A percentile compares a stretch with the other conserved stretches of the same genome.
Evolutionary conservation across 805 yeast genomes (phyloP).

Genomic region (Lipomyces mesembrius): DNA sequence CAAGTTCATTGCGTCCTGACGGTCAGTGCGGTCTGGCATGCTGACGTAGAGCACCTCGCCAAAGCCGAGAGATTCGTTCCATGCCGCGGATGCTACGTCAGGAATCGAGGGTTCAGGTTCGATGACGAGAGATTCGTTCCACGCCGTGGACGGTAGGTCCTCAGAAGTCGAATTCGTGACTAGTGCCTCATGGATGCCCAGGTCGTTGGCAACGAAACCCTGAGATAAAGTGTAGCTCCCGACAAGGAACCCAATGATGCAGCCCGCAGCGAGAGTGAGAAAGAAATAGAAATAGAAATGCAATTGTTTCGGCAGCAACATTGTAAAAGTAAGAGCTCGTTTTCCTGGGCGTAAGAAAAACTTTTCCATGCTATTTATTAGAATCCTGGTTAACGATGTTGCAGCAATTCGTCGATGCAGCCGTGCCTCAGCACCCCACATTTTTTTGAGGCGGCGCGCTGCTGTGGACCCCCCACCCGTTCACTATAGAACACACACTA

Average conservation of each 20-base stretch:
- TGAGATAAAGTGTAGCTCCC: not conserved
- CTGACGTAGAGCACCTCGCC: conserved; percentile 23
- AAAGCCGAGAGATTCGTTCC: conserved; percentile 26
- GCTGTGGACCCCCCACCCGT: too few relatives aligned
- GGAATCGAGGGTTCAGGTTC: not conserved
- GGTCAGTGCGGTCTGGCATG: conserved; percentile 29
- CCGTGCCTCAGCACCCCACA: too few relatives aligned
- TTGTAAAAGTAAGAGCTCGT: not conserved
- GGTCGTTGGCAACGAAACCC: not conserved
- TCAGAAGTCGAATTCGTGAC: not conserved
- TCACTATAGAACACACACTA: too few relatives aligned
- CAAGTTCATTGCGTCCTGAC: conserved; percentile 19
- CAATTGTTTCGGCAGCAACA: not conserved
- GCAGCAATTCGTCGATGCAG: too few relatives aligned
- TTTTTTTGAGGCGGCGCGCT: too few relatives aligned
- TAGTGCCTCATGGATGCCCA: not conserved
- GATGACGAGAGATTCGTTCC: conserved; percentile 3
- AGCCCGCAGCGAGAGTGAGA: conserved; percentile 7
- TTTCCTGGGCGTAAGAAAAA: too few relatives aligned
- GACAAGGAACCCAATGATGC: not conserved
- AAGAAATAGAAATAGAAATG: conserved; percentile 1
- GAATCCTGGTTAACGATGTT: too few relatives aligned
- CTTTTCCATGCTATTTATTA: too few relatives aligned
- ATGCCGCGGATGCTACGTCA: conserved; percentile 9
- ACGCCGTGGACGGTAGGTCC: conserved; percentile 1